These are phyloP conservation scores for Saccharomycopsis fermentans DNA, from an alignment of 805 yeast genomes.

Conservation along the genomic window DNA sequence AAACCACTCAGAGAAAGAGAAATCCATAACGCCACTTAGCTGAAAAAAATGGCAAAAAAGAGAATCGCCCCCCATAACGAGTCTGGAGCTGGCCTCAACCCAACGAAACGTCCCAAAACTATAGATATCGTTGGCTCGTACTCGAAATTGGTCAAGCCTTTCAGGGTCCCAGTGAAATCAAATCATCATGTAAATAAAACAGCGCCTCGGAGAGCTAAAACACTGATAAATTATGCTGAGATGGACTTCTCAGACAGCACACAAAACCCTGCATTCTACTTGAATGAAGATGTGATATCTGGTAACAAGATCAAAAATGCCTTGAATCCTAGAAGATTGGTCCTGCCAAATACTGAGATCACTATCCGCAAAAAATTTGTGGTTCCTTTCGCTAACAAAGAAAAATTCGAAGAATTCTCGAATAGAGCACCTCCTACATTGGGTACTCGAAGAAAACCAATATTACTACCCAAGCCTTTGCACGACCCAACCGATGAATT, in stretches of 20 bases:
- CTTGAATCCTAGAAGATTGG: slow-evolving; percentile 43
- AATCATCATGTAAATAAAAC: slow-evolving; percentile 17
- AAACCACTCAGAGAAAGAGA: too few species aligned
- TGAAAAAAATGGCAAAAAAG: neutral
- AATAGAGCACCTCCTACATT: slow-evolving; percentile 54
- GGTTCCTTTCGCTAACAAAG: slow-evolving; percentile 45
- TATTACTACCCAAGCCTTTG: slow-evolving; percentile 79
- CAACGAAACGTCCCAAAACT: slow-evolving; percentile 11
- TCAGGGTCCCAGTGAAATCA: slow-evolving; percentile 49
- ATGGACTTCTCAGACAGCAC: slow-evolving; percentile 26
- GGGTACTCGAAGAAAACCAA: slow-evolving; percentile 65
- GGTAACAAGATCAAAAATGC: slow-evolving; percentile 43
- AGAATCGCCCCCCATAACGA: slow-evolving; percentile 2
- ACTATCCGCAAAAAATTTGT: slow-evolving; percentile 41
- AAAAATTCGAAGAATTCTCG: slow-evolving; percentile 20
- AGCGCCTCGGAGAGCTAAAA: slow-evolving; percentile 24
- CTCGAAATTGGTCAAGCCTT: slow-evolving; percentile 50
- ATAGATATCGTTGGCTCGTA: slow-evolving; percentile 24
- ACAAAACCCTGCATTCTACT: slow-evolving; percentile 28
- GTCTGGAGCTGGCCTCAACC: slow-evolving; percentile 17
- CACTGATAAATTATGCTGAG: slow-evolving; percentile 28
- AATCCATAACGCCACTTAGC: neutral
- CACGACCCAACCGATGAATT: slow-evolving; percentile 91
- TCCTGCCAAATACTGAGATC: slow-evolving; percentile 31
- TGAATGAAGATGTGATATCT: slow-evolving; percentile 23